Conservation (phyloP, 305 asterid genomes). For the Petunia hybrid region DNA sequence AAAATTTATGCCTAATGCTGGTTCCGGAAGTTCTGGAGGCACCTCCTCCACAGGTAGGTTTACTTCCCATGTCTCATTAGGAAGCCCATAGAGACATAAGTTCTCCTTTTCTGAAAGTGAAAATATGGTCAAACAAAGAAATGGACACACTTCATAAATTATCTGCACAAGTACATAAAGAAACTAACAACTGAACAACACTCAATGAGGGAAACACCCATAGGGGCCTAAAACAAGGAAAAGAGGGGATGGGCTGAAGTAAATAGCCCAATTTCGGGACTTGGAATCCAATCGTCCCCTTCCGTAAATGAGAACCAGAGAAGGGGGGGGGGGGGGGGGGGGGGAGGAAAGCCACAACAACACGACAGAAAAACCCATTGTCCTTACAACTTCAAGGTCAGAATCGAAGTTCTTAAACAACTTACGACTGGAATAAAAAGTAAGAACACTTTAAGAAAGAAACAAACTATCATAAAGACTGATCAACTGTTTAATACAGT, state of each 20-base stretch:
- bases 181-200: neutral
- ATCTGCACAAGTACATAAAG: conserved; percentile 20
- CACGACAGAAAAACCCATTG: neutral
- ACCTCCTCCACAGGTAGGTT: conserved; percentile 86
- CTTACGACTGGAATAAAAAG: neutral
- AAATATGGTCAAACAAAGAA: neutral
- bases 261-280: no score
- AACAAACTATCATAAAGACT: neutral
- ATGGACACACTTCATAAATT: neutral
- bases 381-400: conserved; percentile 8
- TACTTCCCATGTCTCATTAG: conserved; percentile 84
- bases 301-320: no score
- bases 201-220: conserved; percentile 2
- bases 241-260: neutral
- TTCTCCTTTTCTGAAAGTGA: conserved; percentile 68
- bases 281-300: no score
- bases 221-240: conserved; percentile 6
- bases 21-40: conserved; percentile 93
- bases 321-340: neutral
- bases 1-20: conserved; percentile 83
- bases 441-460: neutral
- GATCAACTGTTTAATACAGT: neutral
- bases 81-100: conserved; percentile 80
- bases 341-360: neutral
- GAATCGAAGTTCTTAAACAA: neutral